Base-by-base conservation (phyloP, 2,329 filamentous ascomycete species). In the Fusarium sp. region DNA sequence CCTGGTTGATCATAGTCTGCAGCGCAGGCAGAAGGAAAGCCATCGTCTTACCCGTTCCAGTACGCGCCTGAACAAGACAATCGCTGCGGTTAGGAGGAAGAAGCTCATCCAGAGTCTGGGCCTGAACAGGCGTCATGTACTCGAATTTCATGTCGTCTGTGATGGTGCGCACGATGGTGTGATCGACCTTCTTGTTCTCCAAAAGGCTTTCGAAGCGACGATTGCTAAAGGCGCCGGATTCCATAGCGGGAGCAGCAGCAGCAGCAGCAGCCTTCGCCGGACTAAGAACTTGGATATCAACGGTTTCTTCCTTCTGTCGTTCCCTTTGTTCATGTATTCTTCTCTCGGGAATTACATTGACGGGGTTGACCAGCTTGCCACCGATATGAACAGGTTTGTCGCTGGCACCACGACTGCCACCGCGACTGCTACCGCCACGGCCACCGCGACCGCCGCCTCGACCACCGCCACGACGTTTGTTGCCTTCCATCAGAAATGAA, bases 11-110 rank as follows among this genome's bases (percentile, higher is more conserved):
- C 75, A 96, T 90, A 63, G 88, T 92, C 78, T 96, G 92, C 37
- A 97, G 82, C n/a, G 92, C 87, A n/a, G 93, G 93, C 5, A 96
- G 82, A 37, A 97, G 84, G 81, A 97, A 97, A 49, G 91, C 93
- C 58, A 96, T 80, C 0, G 93, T 97, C 82, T 97, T 97, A 73
- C 93, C 93, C 1, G 93, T 97, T 71, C 93, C 93, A 1, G 93
- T 97, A 82, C 92, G 94, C 54, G 93, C 93, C 79, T 96, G 93
- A 9, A 93, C 93, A 63, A 97, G 83, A 62, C 89, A 82, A 74
- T 87, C 86, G 54, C 73, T 77, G 27, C 81, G 79, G 53, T 79
- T 79, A 1, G 81, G 81, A n/a, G 82, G 80, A 13, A 86, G 80
- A 57, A 87, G 81, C 54, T 82, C 80, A 63, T 80, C 76, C 14